Conservation (phyloP, 805 yeast genomes). For the Pichia heedii region DNA sequence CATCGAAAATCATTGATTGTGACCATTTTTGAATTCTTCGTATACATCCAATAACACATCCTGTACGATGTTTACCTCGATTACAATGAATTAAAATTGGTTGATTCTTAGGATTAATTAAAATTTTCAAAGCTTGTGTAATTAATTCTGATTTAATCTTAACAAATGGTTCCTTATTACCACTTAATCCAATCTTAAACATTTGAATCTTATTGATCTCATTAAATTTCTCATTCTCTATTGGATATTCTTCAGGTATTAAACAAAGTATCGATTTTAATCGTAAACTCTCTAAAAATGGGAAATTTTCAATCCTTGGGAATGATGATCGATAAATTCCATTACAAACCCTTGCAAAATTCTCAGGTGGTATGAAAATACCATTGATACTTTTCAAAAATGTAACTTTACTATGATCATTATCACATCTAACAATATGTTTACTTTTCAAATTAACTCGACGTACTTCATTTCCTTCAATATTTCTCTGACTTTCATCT, state of each 20-base stretch:
- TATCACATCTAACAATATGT: constrained; percentile 1
- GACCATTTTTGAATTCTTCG: constrained; percentile 89
- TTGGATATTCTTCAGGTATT: constrained; percentile 88
- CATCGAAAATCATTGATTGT: constrained; percentile 88
- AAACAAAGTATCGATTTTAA: constrained; percentile 73
- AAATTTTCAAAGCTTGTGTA: constrained; percentile 72
- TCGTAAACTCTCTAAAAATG: constrained; percentile 50
- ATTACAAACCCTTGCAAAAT: constrained; percentile 76
- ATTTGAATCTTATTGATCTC: constrained; percentile 52
- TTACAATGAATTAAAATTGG: constrained; percentile 93
- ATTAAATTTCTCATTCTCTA: constrained; percentile 59
- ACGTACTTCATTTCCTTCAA: background rate
- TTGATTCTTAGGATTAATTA: constrained; percentile 77
- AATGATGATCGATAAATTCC: constrained; percentile 80
- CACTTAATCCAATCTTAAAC: constrained; percentile 87
- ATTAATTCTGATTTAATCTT: constrained; percentile 57
- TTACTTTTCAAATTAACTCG: background rate
- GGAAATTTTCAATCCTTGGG: constrained; percentile 78
- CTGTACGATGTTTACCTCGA: constrained; percentile 94
- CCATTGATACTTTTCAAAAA: constrained; percentile 7
- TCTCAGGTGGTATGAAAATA: constrained; percentile 66
- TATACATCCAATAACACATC: constrained; percentile 90
- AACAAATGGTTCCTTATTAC: constrained; percentile 92
- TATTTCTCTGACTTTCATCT: no score
- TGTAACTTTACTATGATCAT: constrained; percentile 7